Conservation (phyloP, 306 rosid genomes). For the Vigna radiata region DNA sequence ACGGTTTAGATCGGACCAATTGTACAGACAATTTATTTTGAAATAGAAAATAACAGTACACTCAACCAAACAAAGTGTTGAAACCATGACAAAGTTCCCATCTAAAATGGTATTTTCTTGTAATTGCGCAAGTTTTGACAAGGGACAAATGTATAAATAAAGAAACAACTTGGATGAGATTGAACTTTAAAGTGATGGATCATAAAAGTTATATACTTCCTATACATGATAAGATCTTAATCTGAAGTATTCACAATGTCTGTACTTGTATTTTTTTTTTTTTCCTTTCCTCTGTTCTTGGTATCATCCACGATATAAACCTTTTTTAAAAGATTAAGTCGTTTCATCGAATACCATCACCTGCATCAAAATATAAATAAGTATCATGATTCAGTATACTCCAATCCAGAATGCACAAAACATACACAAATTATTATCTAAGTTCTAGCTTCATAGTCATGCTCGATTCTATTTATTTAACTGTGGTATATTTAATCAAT, state of each 20-base stretch:
- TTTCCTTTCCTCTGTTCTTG: conserved; percentile 52
- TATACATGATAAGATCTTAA: conserved; percentile 54
- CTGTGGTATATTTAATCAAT: neutral
- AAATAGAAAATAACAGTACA: too few species aligned
- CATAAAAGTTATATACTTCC: conserved; percentile 54
- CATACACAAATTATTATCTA: too few species aligned
- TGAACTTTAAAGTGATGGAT: conserved; percentile 49
- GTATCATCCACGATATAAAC: conserved; percentile 65
- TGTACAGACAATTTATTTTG: too few species aligned
- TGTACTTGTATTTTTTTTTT: conserved; percentile 42
- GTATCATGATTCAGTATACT: neutral
- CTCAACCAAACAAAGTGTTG: conserved; percentile 29
- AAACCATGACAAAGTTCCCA: conserved; percentile 42
- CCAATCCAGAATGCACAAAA: neutral
- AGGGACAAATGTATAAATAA: conserved; percentile 26
- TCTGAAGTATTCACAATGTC: conserved; percentile 67
- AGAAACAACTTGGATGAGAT: conserved; percentile 42
- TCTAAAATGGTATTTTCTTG: conserved; percentile 44
- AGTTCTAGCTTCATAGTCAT: neutral
- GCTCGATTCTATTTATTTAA: too few species aligned
- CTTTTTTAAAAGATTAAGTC: conserved; percentile 51
- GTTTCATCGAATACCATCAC: conserved; percentile 94
- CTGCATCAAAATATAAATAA: conserved; percentile 49
- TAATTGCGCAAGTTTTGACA: conserved; percentile 38
- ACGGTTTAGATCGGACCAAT: too few species aligned